Evolutionary conservation across 495 filamentous ascomycete genomes (phyloP), one percentile per base, ranked within the genome.

Genomic region (Xylaria palmicola): DNA sequence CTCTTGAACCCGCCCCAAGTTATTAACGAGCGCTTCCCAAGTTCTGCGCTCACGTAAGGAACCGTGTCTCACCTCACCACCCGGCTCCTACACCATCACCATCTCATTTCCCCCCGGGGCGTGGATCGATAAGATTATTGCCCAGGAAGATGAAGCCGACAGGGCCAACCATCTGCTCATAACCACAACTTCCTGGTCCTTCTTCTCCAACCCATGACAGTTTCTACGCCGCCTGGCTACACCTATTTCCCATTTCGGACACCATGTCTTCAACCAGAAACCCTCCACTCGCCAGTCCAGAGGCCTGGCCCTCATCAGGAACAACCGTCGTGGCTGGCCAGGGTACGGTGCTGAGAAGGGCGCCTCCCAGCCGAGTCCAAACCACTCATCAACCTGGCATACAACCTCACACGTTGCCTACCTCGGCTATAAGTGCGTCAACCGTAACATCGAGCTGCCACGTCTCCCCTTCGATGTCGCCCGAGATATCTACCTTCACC

Each of bases 341-440:
- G 49, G 58, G 69, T 37, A 37, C 61, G 40, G 58, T 64, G 56
- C 59, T 66, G 47, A 68, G 72, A 61, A 72, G 72, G 56, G 65
- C 72, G 39, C 75, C 75, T 62, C 74, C 75, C 45, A 70, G 66
- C 60, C 69, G 74, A 30, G 74, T 79, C 56, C 75, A 75, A 59
- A 79, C 74, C 20, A 68, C 68, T 52, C 54, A 79, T 20, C 58
- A 65, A 32, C 39, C 66, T 34, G 69, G 68, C 55, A 66, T 72
- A 15, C 71, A 76, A 52, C 67, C 74, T 52, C 65, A 61, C 50
- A 65, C 67, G 30, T 64, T 74, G 32, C 74, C 75, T 27, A 65
- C 65, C 34, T 78, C 74, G 47, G 71, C 76, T 47, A 70, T 74
- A 62, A 79, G 75, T 72, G 75, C 72, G 53, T 75, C 77, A 3